phyloP scores from a whole-genome alignment of 2,329 filamentous ascomycete genomes.

The Ceratocystis variospora region DNA sequence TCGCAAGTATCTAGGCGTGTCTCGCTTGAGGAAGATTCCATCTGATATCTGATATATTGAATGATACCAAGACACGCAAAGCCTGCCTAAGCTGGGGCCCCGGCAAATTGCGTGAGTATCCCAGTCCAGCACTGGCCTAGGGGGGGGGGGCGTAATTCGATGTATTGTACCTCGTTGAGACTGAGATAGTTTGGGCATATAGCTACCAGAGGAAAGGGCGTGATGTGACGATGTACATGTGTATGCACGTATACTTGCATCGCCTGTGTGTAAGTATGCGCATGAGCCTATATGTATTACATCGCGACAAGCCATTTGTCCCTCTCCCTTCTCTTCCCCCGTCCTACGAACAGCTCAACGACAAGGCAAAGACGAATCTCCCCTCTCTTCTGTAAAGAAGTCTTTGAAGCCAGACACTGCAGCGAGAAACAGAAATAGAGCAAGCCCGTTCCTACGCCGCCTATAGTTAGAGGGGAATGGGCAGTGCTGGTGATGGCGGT shows the following conservation, averaged over 20 bases:
- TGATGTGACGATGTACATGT: no score
- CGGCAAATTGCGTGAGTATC: background rate
- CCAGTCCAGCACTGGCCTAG: background rate
- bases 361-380: background rate
- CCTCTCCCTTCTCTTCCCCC: no score
- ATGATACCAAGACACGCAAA: background rate
- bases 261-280: no score
- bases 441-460: background rate
- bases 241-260: no score
- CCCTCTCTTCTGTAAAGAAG: background rate
- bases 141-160: no score
- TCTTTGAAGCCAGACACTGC: background rate
- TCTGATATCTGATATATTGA: constrained; percentile 4
- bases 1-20: background rate
- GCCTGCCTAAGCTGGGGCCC: background rate
- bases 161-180: no score
- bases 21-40: background rate
- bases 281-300: no score
- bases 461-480: background rate
- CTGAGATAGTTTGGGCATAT: no score
- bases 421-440: background rate
- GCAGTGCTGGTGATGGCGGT: background rate
- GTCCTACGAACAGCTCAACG: no score
- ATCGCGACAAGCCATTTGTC: no score
- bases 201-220: no score